Base-by-base conservation (phyloP, 768 basidiomycete genomes). In the Udeniomyces megalosporus region DNA sequence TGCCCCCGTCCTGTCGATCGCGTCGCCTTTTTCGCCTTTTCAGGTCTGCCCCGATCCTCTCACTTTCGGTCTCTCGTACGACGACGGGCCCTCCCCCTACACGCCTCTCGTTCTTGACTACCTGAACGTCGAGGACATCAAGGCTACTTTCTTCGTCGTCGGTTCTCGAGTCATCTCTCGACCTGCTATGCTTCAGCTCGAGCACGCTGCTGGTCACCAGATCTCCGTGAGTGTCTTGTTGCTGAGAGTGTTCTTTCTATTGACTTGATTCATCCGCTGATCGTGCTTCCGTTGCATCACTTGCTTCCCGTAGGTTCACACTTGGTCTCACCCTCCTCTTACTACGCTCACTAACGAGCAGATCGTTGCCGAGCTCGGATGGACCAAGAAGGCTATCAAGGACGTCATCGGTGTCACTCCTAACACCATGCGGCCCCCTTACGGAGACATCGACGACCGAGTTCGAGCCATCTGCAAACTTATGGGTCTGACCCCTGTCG, bases 281-380 rank as follows among this genome's bases (percentile, higher is more conserved):
- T n/a, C n/a, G n/a, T n/a, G n/a, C n/a, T n/a, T n/a, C n/a, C n/a
- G n/a, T n/a, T n/a, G n/a, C n/a, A n/a, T n/a, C n/a, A n/a, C n/a
- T n/a, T n/a, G n/a, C n/a, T n/a, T n/a, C n/a, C n/a, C n/a, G n/a
- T n/a, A n/a, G n/a, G n/a, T 54, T 20, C 60, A 61, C 74, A 91
- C 89, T 8, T 96, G 86, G 85, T 83, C 82, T 57, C 88, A 90
- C 72, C 78, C 81, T 29, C 12, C 46, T 15, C 46, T 50, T 44
- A 47, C 87, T 47, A 85, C 84, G 0, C 74, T 84, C 62, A 83
- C 86, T 45, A 95, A 80, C 68, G 82, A 80, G 69, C 78, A 85
- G 68, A 81, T 89, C 68, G 85, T 92, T 64, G 88, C 88, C 46
- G 88, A 91, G 72, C 76, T 93, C 45, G 88, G 86, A 4, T 93